Percentiles rank a stretch among this genome's conserved stretches.
phyloP scores from a whole-genome alignment of 192 early-diverging fungal species.

The Linnemannia exigua region DNA sequence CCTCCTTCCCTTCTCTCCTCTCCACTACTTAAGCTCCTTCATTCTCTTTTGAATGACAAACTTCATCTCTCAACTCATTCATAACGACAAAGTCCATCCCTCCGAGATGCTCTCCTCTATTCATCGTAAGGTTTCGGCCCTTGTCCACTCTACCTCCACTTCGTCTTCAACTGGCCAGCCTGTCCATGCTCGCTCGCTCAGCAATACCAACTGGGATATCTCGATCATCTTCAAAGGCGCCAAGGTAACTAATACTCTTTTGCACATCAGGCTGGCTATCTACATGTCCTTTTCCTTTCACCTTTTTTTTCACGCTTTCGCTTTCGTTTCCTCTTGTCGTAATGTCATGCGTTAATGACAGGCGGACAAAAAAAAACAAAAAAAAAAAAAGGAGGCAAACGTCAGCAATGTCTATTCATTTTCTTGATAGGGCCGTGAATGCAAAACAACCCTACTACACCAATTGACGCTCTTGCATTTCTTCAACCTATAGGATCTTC shows the following conservation, averaged over 20 bases:
- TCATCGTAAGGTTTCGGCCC: not conserved
- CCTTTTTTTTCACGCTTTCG: not conserved
- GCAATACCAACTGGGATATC: constrained; percentile 12
- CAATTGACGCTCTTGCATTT: not conserved
- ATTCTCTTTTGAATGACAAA: not conserved
- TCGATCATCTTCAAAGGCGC: constrained; percentile 7
- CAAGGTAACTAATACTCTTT: constrained; percentile 1
- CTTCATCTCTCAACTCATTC: not conserved
- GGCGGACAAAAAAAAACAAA: not conserved
- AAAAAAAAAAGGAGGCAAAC: not conserved
- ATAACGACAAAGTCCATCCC: not conserved
- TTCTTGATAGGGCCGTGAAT: not conserved
- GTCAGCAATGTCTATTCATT: not conserved
- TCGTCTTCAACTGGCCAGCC: not conserved
- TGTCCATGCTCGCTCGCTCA: not conserved
- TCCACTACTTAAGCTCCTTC: not conserved
- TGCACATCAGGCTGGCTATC: not conserved
- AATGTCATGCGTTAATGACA: not conserved
- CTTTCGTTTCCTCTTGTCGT: not conserved
- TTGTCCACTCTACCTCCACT: not conserved
- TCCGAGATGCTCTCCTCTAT: constrained; percentile 10
- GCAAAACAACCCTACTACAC: not conserved
- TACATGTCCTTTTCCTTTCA: not conserved
- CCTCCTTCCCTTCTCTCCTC: not conserved
- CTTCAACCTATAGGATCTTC: constrained; percentile 13